A percentile compares a stretch with the other conserved stretches of the same genome.
These are phyloP conservation scores for Mucor indicus DNA, from an alignment of 371 early-diverging fungal genomes.

Conservation along the genomic window DNA sequence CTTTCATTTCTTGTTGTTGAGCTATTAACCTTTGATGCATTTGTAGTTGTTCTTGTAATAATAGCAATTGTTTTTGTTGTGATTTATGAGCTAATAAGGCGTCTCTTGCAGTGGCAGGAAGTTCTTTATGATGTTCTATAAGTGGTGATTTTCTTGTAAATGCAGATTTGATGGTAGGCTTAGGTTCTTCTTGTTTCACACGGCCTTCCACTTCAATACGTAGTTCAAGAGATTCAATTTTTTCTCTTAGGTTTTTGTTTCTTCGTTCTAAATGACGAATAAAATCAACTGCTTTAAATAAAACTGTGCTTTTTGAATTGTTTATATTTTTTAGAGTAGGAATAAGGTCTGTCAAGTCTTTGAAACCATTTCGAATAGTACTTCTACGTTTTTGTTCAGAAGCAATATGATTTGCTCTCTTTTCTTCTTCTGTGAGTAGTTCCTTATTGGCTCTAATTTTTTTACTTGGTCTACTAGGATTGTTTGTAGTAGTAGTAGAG, in stretches of 20 bases:
- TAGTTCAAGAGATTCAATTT: slow-evolving; percentile 42
- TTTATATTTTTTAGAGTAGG: slow-evolving; percentile 67
- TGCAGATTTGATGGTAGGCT: not conserved
- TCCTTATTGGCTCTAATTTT: slow-evolving; percentile 35
- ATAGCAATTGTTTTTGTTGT: slow-evolving; percentile 36
- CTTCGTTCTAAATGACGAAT: slow-evolving; percentile 42
- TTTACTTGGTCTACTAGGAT: not conserved
- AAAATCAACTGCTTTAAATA: slow-evolving; percentile 55
- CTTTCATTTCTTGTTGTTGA: slow-evolving; percentile 24
- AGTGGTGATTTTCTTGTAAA: not conserved
- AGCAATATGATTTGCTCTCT: slow-evolving; percentile 87
- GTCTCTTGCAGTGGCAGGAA: slow-evolving; percentile 21
- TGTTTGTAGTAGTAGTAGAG: no score
- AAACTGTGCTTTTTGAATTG: slow-evolving; percentile 52
- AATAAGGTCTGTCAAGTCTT: slow-evolving; percentile 75
- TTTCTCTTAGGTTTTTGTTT: slow-evolving; percentile 45
- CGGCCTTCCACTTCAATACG: slow-evolving; percentile 29
- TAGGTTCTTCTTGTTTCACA: not conserved
- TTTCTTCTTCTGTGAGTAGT: slow-evolving; percentile 82
- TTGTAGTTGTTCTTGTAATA: slow-evolving; percentile 44
- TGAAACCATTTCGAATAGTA: slow-evolving; percentile 83
- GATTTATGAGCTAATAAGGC: slow-evolving; percentile 37
- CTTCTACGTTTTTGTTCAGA: slow-evolving; percentile 88
- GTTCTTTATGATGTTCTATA: not conserved
- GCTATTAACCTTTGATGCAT: slow-evolving; percentile 34